phyloP scores from a whole-genome alignment of 2,329 filamentous ascomycete species.

The Cryphonectria japonica region DNA sequence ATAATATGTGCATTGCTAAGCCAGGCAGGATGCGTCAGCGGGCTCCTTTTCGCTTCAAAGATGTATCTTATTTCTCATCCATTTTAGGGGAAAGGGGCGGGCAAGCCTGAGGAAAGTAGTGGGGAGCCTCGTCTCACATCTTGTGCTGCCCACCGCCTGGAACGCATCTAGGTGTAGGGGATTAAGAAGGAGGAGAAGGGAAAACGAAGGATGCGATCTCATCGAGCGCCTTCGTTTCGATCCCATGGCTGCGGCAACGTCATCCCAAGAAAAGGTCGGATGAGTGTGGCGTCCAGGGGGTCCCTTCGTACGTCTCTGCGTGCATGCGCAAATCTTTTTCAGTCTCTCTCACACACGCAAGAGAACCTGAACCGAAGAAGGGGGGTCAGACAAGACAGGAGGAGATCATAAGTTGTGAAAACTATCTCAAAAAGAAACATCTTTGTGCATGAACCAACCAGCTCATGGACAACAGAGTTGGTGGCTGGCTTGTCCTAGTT shows the following conservation, averaged over 20 bases:
- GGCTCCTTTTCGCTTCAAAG: not conserved
- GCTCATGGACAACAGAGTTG: too few species aligned
- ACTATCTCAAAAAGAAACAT: not conserved
- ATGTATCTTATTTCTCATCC: not conserved
- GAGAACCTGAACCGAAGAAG: not conserved
- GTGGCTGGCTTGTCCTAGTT: too few species aligned
- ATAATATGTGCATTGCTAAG: not conserved
- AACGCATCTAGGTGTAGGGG: not conserved
- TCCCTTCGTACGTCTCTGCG: not conserved
- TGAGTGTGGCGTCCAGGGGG: not conserved
- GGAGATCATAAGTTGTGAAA: too few species aligned
- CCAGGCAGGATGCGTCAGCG: not conserved
- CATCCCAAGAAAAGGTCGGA: conserved; percentile 4
- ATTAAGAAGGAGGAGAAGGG: too few species aligned
- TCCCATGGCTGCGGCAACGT: not conserved
- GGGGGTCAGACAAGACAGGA: not conserved
- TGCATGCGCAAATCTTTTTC: not conserved
- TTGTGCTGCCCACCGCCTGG: not conserved
- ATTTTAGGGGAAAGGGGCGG: not conserved
- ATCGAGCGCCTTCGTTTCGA: not conserved
- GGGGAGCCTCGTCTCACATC: conserved; percentile 2
- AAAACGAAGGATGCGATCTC: not conserved
- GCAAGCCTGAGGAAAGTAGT: not conserved
- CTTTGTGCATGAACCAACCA: not conserved
- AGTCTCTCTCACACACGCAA: not conserved